Evolutionary conservation across 2,329 filamentous ascomycete genomes (phyloP), one percentile per base, ranked within the genome.

Genomic region (Fusarium continuum): DNA sequence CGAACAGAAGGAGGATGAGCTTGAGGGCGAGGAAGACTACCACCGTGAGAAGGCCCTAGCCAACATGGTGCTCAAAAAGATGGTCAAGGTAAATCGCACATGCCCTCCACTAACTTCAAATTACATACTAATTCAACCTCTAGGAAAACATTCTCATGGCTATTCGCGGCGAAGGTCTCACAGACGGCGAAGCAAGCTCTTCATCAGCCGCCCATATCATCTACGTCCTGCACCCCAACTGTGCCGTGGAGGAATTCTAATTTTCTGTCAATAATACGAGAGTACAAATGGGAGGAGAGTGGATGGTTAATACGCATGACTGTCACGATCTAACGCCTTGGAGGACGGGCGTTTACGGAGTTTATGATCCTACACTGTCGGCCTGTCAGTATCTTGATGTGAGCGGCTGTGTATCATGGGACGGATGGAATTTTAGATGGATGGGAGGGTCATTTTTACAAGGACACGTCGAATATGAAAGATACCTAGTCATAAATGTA

Each of bases 161-260:
- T 48, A 88, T 93, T 26, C 83, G 87, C 35, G 90, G 84, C 41
- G 82, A 88, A 64, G 88, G 78, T 66, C 85, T 84, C 57, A 75
- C 79, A 29, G 83, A 80, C 13, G 76, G 80, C 72, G 73, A 83
- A 64, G 78, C 77, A 35, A 74, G 76, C 40, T 78, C 82, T 19
- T 75, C 79, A 14, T 70, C 77, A 10, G 56, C 70, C 2, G 66
- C 70, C 2, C 50, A 69, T 14, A 81, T 91, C 5, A 85, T 95
- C 47, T 99, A 97, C 74, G 91, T 97, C 22, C 74, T 99, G 67
- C 95, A 99, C 79, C 95, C 95, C 55, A 98, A 98, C 78, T 96
- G 92, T 73, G 91, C 91, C 0, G 83, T 96, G 9, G 93, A 97
- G 64, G 85, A 87, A 61, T 76, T 77, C 39, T 83, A 70, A 73